Evolutionary conservation across 257 asterid genomes (phyloP).

Genomic region (Scutellaria minor): DNA sequence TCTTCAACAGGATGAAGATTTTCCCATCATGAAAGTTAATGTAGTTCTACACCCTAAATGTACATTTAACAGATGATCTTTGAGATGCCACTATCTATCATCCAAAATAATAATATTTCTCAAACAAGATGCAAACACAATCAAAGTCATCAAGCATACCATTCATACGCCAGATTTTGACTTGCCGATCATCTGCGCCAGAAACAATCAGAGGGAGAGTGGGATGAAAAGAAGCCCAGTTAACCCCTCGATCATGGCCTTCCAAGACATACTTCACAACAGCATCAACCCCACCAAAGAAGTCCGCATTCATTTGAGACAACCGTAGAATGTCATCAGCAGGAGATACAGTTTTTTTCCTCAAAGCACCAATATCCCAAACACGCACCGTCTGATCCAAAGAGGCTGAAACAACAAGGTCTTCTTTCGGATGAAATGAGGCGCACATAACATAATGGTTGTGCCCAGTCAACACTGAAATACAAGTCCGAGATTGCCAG

Average conservation of each 20-base stretch:
- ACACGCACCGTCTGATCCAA: constrained; percentile 98
- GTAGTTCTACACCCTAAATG: background rate
- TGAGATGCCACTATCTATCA: background rate
- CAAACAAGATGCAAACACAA: constrained; percentile 4
- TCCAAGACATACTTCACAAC: constrained; percentile 98
- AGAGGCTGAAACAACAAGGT: constrained; percentile 95
- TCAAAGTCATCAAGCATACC: constrained; percentile 48
- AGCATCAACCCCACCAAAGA: constrained; percentile 99
- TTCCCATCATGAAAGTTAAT: background rate
- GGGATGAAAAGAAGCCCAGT: constrained; percentile 98
- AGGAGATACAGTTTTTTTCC: constrained; percentile 92
- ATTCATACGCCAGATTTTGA: constrained; percentile 98
- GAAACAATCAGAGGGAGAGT: constrained; percentile 97
- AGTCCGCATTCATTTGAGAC: constrained; percentile 92
- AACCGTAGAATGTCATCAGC: constrained; percentile 87
- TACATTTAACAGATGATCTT: background rate
- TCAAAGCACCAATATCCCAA: constrained; percentile 96
- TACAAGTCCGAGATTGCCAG: constrained; percentile 97
- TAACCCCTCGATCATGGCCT: constrained; percentile 98
- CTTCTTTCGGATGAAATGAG: constrained; percentile 95
- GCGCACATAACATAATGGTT: constrained; percentile 99
- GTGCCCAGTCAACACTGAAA: constrained; percentile 96
- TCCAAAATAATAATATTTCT: constrained; percentile 9
- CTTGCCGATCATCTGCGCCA: constrained; percentile 99
- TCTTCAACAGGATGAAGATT: constrained; percentile 19